Evolutionary conservation across 2,329 filamentous ascomycete genomes (phyloP).

Genomic region (Beauveria australis): DNA sequence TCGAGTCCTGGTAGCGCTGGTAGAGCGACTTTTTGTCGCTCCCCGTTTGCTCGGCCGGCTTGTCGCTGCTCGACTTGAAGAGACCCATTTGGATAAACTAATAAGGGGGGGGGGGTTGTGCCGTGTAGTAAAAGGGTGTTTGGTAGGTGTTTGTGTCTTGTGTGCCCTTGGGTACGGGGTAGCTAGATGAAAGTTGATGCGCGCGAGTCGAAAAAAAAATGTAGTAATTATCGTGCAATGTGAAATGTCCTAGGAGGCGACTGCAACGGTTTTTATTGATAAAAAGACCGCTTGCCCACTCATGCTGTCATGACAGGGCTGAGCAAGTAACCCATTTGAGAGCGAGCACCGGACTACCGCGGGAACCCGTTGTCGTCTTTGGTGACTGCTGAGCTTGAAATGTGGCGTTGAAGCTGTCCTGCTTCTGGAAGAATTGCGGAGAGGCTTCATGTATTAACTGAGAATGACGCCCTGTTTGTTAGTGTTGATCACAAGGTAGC

Average conservation of each 20-base stretch:
- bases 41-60: neutral
- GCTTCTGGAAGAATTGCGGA: neutral
- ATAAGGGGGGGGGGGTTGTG: no score
- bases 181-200: no score
- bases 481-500: neutral
- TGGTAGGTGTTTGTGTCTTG: no score
- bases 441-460: neutral
- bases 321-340: no score
- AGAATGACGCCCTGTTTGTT: neutral
- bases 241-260: neutral
- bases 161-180: no score
- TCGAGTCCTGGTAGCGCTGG: constrained; percentile 24
- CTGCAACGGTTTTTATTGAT: neutral
- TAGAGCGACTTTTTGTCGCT: constrained; percentile 23
- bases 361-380: no score
- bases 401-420: neutral
- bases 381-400: neutral
- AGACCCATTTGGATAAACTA: no score
- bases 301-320: no score
- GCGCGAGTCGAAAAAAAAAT: no score
- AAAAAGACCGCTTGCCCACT: neutral
- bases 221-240: neutral
- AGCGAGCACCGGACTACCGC: no score
- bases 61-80: constrained; percentile 6
- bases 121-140: neutral